phyloP scores from a whole-genome alignment of 306 rosid genomes.

The Cucurbita pepo region DNA sequence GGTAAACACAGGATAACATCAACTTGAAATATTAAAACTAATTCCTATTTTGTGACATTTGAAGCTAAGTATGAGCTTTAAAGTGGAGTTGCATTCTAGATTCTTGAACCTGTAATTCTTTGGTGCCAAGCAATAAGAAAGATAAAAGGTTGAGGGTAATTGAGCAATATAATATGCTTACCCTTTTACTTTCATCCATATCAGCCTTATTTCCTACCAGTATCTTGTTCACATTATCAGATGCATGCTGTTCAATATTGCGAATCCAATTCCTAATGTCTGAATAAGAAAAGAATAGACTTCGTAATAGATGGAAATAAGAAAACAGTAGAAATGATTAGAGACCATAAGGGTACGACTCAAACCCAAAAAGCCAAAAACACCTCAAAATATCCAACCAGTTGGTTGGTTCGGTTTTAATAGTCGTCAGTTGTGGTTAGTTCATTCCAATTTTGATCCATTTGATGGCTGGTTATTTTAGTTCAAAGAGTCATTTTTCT shows the following conservation, averaged over 20 bases:
- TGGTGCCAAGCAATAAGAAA: not conserved
- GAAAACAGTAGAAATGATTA: not conserved
- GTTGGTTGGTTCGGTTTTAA: not conserved
- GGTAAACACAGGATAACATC: not conserved
- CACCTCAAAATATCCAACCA: not conserved
- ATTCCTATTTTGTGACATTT: not conserved
- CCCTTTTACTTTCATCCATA: constrained; percentile 85
- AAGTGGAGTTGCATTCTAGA: not conserved
- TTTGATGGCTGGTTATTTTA: not conserved
- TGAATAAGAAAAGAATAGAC: constrained; percentile 12
- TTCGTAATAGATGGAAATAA: not conserved
- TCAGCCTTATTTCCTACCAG: constrained; percentile 83
- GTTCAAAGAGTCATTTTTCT: not conserved
- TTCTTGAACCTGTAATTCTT: not conserved
- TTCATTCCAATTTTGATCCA: not conserved
- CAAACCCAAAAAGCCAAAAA: not conserved
- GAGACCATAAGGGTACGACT: not conserved
- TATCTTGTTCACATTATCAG: constrained; percentile 67
- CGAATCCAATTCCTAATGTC: constrained; percentile 84
- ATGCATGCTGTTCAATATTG: constrained; percentile 76
- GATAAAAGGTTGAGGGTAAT: not conserved
- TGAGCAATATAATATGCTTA: constrained; percentile 6
- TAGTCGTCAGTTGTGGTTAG: not conserved
- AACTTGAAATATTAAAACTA: not conserved
- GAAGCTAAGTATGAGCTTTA: not conserved